Evolutionary conservation across 768 basidiomycete species (phyloP), one percentile per base, ranked within the genome.

Genomic region (Coprinopsis cinerea): DNA sequence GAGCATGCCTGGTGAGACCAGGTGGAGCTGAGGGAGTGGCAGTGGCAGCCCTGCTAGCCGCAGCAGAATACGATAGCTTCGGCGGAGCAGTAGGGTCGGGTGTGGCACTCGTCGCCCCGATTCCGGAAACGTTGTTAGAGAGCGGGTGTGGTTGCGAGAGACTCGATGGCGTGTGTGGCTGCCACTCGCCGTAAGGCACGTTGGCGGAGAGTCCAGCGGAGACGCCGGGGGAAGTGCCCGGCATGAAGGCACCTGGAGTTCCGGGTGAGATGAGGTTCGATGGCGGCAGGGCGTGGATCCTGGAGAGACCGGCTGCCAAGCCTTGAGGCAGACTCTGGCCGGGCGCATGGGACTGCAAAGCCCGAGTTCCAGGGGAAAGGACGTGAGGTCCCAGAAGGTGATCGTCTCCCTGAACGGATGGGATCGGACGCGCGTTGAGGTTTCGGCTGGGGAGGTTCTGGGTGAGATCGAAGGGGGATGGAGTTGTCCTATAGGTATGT

Each of bases 271-370:
- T 66, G 17, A 71, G 48, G 46, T 62, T 64, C 1, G 66, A 25
- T 69, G 61, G 2, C 2, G 76, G 76, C 10, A 76, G 69, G 1
- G 92, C 85, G 57, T 97, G 93, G 50, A 97, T 85, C 51, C 92
- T 77, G 24, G 89, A 92, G 61, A 92, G 84, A 0, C 92, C 93
- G 0, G 90, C 90, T 0, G 92, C 93, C 24, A 97, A 77, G 27
- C 93, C 93, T 49, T 94, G 92, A 1, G 94, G 92, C 11, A 95
- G 73, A 65, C 83, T 86, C 67, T 93, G 90, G 1, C 92, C 92
- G 0, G 93, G 92, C 1, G 90, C 91, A 56, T 94, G 92, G 15
- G 83, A 73, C 59, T 91, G 88, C 35, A 94, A 70, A 0, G 90
- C 92, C n/a, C 83, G 77, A 23, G 86, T 72, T 23, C 81, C 78